Conservation (phyloP, 306 rosid genomes). For the Glycine latifolia region DNA sequence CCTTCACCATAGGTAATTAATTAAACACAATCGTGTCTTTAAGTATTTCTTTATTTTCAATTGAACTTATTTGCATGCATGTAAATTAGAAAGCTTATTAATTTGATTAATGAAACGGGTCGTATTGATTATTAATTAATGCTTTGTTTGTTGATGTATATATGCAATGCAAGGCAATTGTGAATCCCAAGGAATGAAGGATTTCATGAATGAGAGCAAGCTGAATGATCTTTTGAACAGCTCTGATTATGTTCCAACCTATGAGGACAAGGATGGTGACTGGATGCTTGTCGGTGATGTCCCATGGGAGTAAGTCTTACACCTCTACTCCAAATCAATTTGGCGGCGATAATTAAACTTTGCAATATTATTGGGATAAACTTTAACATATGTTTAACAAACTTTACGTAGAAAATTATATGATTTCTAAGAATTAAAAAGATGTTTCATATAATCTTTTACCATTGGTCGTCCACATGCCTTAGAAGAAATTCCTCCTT, state of each 20-base stretch:
- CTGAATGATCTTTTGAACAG: slow-evolving; percentile 82
- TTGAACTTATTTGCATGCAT: not conserved
- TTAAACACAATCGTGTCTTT: not conserved
- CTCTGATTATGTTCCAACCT: slow-evolving; percentile 88
- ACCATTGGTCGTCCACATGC: not conserved
- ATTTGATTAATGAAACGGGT: not conserved
- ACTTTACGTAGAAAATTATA: not conserved
- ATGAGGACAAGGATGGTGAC: slow-evolving; percentile 96
- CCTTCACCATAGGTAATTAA: slow-evolving; percentile 77
- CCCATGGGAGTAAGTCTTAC: slow-evolving; percentile 89
- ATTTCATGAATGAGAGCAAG: slow-evolving; percentile 91
- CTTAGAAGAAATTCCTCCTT: not conserved
- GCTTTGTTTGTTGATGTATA: not conserved
- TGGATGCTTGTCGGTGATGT: slow-evolving; percentile 99
- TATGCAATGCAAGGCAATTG: slow-evolving; percentile 61
- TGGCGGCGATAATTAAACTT: not conserved
- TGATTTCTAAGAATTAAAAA: not conserved
- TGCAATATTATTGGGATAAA: not conserved
- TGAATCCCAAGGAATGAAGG: slow-evolving; percentile 85
- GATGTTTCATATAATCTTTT: not conserved
- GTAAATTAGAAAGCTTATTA: not conserved
- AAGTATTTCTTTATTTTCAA: not conserved
- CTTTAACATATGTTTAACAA: not conserved
- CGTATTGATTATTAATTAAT: not conserved
- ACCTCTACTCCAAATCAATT: not conserved